phyloP scores from a whole-genome alignment of 352 stramenopile genomes.

The Proteromonas lacertae region DNA sequence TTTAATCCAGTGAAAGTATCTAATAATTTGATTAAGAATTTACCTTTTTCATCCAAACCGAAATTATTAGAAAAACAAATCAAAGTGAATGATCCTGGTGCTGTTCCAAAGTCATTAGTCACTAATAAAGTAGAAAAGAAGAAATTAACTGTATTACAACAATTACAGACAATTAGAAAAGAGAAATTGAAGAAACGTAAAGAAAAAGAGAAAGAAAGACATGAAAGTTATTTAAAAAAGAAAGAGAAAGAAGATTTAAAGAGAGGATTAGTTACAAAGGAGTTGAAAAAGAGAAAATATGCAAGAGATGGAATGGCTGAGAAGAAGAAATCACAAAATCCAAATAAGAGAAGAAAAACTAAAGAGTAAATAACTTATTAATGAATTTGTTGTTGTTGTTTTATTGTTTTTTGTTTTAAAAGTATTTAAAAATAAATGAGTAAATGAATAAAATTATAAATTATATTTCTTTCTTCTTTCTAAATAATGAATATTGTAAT shows the following conservation, averaged over 20 bases:
- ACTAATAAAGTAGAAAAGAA: conserved; percentile 77
- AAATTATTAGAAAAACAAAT: conserved; percentile 45
- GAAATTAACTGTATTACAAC: conserved; percentile 80
- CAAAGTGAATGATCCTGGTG: background rate
- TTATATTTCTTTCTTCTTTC: too few species aligned
- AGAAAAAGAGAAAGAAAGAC: conserved; percentile 39
- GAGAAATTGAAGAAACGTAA: conserved; percentile 72
- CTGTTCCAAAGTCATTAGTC: conserved; percentile 28
- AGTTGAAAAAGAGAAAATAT: conserved; percentile 5
- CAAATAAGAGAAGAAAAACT: too few species aligned
- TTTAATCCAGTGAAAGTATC: conserved; percentile 72
- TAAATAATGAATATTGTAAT: too few species aligned
- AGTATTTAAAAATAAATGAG: too few species aligned
- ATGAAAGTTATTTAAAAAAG: conserved; percentile 47
- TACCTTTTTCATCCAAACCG: conserved; percentile 85
- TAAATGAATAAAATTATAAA: too few species aligned
- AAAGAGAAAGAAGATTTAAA: conserved; percentile 49
- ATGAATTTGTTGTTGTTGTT: too few species aligned
- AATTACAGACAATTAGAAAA: conserved; percentile 77
- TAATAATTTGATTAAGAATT: conserved; percentile 69
- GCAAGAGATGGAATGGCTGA: conserved; percentile 5
- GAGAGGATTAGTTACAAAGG: conserved; percentile 15
- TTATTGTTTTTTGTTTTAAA: too few species aligned
- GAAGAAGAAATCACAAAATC: too few species aligned
- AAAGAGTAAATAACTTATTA: too few species aligned